Conservation (phyloP, 2,329 filamentous ascomycete species). For the Elsinoe ampelina region DNA sequence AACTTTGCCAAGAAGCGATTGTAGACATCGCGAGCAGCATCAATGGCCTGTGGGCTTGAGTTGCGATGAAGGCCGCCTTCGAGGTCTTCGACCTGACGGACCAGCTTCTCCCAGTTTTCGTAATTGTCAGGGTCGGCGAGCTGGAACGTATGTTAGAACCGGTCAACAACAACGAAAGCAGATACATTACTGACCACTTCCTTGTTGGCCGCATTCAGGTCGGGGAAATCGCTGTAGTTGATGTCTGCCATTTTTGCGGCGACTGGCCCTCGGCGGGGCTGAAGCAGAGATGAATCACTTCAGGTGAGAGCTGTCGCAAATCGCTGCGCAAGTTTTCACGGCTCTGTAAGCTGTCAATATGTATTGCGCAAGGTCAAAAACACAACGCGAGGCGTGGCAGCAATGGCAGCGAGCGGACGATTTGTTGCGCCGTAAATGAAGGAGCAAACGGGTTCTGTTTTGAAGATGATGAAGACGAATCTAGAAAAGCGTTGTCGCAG, state of each 20-base stretch:
- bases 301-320: not conserved
- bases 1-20: constrained; percentile 92
- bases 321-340: no score
- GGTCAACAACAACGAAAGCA: not conserved
- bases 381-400: no score
- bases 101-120: constrained; percentile 87
- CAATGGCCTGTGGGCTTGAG: constrained; percentile 87
- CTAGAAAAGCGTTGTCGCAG: not conserved
- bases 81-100: constrained; percentile 70
- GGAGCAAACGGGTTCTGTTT: not conserved
- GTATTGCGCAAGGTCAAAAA: not conserved
- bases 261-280: constrained; percentile 4
- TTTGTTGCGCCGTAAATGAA: no score
- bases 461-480: not conserved
- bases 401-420: no score
- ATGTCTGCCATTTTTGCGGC: constrained; percentile 56
- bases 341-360: not conserved
- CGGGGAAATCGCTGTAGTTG: constrained; percentile 65
- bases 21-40: constrained; percentile 76
- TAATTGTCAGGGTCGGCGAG: constrained; percentile 75
- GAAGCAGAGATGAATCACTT: not conserved
- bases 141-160: constrained; percentile 29
- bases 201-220: constrained; percentile 67
- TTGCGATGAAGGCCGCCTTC: constrained; percentile 95
- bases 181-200: constrained; percentile 54